Evolutionary conservation across 1,284 basidiomycete species (phyloP).

Genomic region (Chondrostereum purpureum): DNA sequence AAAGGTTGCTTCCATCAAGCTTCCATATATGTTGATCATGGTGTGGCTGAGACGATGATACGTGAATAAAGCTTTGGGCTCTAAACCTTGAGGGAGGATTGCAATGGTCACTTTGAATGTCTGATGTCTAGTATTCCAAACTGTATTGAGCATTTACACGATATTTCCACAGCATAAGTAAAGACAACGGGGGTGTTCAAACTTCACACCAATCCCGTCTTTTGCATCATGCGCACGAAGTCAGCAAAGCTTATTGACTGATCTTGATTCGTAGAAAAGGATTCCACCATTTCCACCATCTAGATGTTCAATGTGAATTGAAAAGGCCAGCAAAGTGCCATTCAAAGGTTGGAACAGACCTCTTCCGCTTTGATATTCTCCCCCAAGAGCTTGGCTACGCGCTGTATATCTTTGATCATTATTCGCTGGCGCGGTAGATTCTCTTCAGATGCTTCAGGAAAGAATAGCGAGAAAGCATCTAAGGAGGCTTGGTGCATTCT

Average conservation of each 20-base stretch:
- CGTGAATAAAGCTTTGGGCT: too few relatives aligned
- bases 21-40: too few relatives aligned
- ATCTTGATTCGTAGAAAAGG: constrained; percentile 62
- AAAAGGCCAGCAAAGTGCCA: constrained; percentile 3
- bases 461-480: constrained; percentile 61
- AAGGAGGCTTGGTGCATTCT: constrained; percentile 38
- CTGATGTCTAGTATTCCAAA: too few relatives aligned
- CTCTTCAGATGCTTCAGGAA: constrained; percentile 38
- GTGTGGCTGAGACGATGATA: too few relatives aligned
- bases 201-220: constrained; percentile 36
- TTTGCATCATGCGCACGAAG: constrained; percentile 67
- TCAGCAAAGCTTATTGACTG: constrained; percentile 60
- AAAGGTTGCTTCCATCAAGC: too few relatives aligned
- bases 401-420: constrained; percentile 56
- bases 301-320: constrained; percentile 21
- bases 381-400: constrained; percentile 49
- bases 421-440: constrained; percentile 46
- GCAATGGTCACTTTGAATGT: too few relatives aligned
- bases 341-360: constrained; percentile 30
- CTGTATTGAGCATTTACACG: too few relatives aligned
- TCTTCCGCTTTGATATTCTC: constrained; percentile 68
- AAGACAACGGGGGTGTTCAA: too few relatives aligned
- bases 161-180: too few relatives aligned
- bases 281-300: constrained; percentile 70
- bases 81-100: too few relatives aligned